A percentile compares a stretch with the other conserved stretches of the same genome.
Evolutionary conservation across 2,329 filamentous ascomycete species (phyloP).

Genomic region (Sclerotiophoma versabilis): DNA sequence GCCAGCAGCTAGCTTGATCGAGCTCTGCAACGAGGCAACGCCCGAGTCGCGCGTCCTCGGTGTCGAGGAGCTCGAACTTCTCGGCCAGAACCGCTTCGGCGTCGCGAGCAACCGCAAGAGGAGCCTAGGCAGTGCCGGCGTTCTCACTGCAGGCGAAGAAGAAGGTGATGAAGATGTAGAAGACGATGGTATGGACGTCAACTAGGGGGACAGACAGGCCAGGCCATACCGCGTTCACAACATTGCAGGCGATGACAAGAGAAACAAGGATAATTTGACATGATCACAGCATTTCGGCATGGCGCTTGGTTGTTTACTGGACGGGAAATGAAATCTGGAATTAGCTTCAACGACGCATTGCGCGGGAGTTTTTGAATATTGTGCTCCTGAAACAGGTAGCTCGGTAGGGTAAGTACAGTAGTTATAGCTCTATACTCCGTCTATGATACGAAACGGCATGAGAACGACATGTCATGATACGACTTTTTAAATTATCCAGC

Average conservation of each 20-base stretch:
- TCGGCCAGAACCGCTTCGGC: constrained; percentile 58
- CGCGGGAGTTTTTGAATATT: constrained; percentile 11
- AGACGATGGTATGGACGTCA: constrained; percentile 53
- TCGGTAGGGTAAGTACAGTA: neutral
- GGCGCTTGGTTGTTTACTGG: constrained; percentile 12
- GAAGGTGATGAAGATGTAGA: constrained; percentile 54
- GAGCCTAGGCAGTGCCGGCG: constrained; percentile 48
- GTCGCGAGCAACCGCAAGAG: constrained; percentile 52
- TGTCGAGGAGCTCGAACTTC: constrained; percentile 78
- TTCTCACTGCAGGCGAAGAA: constrained; percentile 50
- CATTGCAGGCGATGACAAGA: neutral
- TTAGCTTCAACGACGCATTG: constrained; percentile 11
- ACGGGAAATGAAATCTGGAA: neutral
- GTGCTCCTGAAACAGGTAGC: neutral
- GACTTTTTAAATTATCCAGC: too few relatives aligned
- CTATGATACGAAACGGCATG: too few relatives aligned
- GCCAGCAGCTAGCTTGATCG: constrained; percentile 80
- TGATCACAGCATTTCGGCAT: constrained; percentile 14
- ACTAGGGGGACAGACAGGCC: constrained; percentile 20
- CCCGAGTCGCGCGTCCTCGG: constrained; percentile 89
- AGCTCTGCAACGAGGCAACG: constrained; percentile 92
- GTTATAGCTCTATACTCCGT: neutral
- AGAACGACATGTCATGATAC: too few relatives aligned
- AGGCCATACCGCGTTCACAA: neutral
- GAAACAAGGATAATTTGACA: neutral